phyloP scores from a whole-genome alignment of 805 yeast species.

The Cyberlindnera xylosilytica region DNA sequence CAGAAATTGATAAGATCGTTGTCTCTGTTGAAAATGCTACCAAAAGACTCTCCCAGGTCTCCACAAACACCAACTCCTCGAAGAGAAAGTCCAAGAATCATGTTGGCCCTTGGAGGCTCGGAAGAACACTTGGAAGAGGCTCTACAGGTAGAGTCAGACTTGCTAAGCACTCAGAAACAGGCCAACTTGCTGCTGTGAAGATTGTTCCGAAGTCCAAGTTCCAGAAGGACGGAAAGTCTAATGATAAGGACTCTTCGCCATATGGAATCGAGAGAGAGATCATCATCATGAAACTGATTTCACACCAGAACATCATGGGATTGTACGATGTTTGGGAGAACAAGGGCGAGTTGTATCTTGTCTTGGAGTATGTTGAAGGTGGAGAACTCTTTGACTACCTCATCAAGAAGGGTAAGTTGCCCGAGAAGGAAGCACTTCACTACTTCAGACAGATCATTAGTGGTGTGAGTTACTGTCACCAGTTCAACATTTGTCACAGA shows the following conservation, averaged over 20 bases:
- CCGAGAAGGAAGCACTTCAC: conserved; percentile 84
- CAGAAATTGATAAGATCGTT: conserved; percentile 28
- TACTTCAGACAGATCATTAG: conserved; percentile 85
- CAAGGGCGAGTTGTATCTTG: conserved; percentile 76
- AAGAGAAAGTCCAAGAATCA: conserved; percentile 30
- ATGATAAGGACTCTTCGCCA: conserved; percentile 57
- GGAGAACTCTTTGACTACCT: conserved; percentile 94
- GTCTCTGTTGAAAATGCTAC: conserved; percentile 31
- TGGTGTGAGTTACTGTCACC: conserved; percentile 83
- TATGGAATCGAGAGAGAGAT: conserved; percentile 87
- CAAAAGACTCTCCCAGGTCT: conserved; percentile 27
- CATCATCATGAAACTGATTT: conserved; percentile 76
- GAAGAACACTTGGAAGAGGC: conserved; percentile 94
- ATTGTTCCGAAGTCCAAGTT: conserved; percentile 86
- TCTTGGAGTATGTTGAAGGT: conserved; percentile 93
- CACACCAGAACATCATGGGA: conserved; percentile 76
- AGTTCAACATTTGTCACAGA: conserved; percentile 83
- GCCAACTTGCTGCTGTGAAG: conserved; percentile 93
- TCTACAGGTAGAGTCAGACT: conserved; percentile 92
- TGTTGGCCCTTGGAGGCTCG: conserved; percentile 95
- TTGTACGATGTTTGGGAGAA: conserved; percentile 87
- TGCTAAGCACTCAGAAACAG: conserved; percentile 82
- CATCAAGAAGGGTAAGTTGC: conserved; percentile 83
- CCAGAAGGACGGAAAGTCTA: conserved; percentile 33
- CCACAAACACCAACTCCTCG: conserved; percentile 29